Evolutionary conservation across 2,329 filamentous ascomycete species (phyloP).

Genomic region (Sporothrix sp.): DNA sequence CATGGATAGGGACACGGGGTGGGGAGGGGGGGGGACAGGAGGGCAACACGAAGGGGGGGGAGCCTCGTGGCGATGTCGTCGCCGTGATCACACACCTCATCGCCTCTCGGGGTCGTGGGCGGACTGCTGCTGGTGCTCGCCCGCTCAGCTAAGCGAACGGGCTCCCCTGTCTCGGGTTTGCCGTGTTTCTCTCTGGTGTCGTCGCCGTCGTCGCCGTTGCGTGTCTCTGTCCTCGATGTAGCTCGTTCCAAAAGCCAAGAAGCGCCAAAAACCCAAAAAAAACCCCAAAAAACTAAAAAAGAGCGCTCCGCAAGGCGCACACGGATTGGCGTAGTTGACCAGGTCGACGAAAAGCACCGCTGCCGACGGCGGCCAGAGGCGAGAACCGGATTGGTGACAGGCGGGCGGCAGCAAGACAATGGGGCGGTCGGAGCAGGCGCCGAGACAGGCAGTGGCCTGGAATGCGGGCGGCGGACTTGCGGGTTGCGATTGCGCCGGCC

Average conservation of each 20-base stretch:
- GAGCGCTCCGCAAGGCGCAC: too few species aligned
- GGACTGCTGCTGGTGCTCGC: neutral
- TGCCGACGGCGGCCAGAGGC: neutral
- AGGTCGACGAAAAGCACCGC: neutral
- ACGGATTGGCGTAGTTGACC: neutral
- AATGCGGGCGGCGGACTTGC: neutral
- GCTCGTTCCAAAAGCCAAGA: neutral
- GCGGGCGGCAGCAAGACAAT: slow-evolving; percentile 6
- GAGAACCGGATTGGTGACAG: neutral
- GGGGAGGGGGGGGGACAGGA: neutral
- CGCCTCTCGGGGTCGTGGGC: neutral
- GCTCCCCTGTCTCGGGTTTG: too few species aligned
- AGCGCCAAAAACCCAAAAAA: too few species aligned
- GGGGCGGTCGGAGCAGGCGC: neutral
- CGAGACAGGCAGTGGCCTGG: neutral
- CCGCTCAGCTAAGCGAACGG: neutral
- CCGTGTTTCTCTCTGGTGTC: too few species aligned
- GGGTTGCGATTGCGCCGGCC: too few species aligned
- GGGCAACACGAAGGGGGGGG: neutral
- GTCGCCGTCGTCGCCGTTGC: too few species aligned
- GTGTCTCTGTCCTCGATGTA: too few species aligned
- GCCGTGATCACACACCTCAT: slow-evolving; percentile 10
- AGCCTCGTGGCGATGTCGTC: neutral
- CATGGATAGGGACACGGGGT: neutral
- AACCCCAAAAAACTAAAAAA: too few species aligned